Conservation (phyloP, 768 basidiomycete genomes). For the Kwoniella dendrophila region DNA sequence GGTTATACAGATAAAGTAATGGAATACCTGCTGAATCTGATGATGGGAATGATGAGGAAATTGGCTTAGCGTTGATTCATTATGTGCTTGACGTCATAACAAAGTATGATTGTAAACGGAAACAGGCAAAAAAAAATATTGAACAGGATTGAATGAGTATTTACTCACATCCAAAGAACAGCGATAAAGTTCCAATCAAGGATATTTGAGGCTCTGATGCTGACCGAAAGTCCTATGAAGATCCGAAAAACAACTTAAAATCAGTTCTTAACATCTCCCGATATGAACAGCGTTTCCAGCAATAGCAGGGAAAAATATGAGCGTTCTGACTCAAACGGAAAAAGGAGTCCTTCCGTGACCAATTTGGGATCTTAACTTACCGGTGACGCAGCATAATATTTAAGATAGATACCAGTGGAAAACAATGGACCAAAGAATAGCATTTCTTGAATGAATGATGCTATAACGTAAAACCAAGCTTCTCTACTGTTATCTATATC, state of each 20-base stretch:
- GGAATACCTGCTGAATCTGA: constrained; percentile 28
- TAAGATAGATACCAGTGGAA: constrained; percentile 29
- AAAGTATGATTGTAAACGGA: too few species aligned
- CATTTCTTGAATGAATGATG: constrained; percentile 28
- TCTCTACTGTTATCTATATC: constrained; percentile 20
- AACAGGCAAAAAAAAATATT: too few species aligned
- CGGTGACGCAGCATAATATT: constrained; percentile 22
- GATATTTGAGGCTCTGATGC: constrained; percentile 30
- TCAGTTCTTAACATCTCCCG: too few species aligned
- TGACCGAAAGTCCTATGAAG: constrained; percentile 5
- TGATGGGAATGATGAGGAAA: too few species aligned
- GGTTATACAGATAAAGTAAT: constrained; percentile 35
- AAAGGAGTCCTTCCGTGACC: too few species aligned
- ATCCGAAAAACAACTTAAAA: background rate
- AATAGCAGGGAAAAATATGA: too few species aligned
- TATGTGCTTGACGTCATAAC: too few species aligned
- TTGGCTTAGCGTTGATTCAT: too few species aligned
- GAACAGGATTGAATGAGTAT: too few species aligned
- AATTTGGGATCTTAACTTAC: constrained; percentile 16
- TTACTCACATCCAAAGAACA: constrained; percentile 25
- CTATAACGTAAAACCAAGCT: constrained; percentile 33
- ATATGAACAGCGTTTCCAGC: too few species aligned
- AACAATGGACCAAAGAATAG: constrained; percentile 33
- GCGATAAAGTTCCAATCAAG: constrained; percentile 27
- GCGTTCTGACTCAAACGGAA: too few species aligned